These are phyloP conservation scores for Leishmania aethiopica DNA, from an alignment of 208 protist genomes.

Conservation along the genomic window DNA sequence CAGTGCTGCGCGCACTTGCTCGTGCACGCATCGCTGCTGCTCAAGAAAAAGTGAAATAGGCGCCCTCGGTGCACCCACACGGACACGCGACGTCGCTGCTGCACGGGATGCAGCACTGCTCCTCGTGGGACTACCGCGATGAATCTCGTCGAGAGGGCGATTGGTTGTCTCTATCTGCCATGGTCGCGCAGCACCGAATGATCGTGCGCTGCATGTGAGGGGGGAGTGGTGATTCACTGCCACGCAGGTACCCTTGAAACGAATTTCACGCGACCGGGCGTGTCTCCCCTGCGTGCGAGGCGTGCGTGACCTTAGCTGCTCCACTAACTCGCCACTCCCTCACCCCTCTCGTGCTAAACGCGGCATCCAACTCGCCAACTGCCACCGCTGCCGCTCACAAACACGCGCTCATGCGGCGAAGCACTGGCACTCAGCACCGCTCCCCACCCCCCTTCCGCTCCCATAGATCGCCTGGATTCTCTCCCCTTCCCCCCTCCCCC, in stretches of 20 bases:
- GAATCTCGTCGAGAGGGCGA: neutral
- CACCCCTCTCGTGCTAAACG: neutral
- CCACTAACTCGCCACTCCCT: neutral
- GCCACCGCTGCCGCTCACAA: neutral
- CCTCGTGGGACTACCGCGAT: neutral
- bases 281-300: neutral
- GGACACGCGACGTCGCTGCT: neutral
- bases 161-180: neutral
- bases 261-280: neutral
- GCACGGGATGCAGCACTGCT: neutral
- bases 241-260: neutral
- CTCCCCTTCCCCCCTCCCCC: neutral
- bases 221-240: neutral
- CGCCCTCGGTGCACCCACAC: neutral
- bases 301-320: neutral
- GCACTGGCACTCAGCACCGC: neutral
- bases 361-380: neutral
- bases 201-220: neutral
- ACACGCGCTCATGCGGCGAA: neutral
- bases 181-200: neutral
- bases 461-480: neutral
- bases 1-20: too few species aligned
- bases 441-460: neutral
- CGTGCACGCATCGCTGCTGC: neutral
- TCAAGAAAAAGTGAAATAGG: neutral